These are phyloP conservation scores for Rhynchospora pubera DNA, from an alignment of 176 grass and related monocot species.

Conservation along the genomic window DNA sequence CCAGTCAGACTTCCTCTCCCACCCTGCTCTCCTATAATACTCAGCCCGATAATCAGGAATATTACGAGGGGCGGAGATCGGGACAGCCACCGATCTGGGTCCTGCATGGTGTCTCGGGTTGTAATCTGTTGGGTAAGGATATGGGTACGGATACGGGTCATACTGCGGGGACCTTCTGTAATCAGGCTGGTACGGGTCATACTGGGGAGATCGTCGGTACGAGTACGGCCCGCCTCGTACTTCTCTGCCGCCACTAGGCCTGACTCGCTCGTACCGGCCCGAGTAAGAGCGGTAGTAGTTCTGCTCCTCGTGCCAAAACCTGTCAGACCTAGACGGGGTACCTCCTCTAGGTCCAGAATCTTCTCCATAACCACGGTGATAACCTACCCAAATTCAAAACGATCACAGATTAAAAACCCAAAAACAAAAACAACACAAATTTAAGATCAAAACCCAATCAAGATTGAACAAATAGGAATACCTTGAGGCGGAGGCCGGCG, in stretches of 20 bases:
- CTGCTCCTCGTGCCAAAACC: constrained; percentile 53
- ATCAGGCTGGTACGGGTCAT: constrained; percentile 16
- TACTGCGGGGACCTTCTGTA: constrained; percentile 16
- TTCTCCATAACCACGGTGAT: constrained; percentile 42
- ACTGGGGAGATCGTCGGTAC: constrained; percentile 46
- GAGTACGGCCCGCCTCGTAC: constrained; percentile 43
- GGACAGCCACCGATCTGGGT: constrained; percentile 69
- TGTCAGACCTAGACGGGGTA: constrained; percentile 54
- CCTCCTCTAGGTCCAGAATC: constrained; percentile 39
- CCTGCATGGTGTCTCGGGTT: constrained; percentile 42
- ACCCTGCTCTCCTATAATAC: constrained; percentile 35
- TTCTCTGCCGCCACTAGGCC: constrained; percentile 31
- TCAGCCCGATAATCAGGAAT: constrained; percentile 14
- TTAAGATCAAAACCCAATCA: neutral
- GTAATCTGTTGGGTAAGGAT: constrained; percentile 39
- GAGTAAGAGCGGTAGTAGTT: constrained; percentile 37
- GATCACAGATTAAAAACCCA: constrained; percentile 24
- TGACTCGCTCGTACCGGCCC: constrained; percentile 38
- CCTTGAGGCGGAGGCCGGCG: constrained; percentile 36
- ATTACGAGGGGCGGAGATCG: constrained; percentile 32
- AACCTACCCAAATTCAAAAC: constrained; percentile 41
- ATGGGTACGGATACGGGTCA: constrained; percentile 4
- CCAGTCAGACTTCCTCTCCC: constrained; percentile 34
- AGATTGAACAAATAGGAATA: constrained; percentile 38
- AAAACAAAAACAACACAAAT: neutral